A percentile compares a stretch with the other conserved stretches of the same genome.
These are phyloP conservation scores for Solanum okadae DNA, from an alignment of 257 asterid species.

Conservation along the genomic window DNA sequence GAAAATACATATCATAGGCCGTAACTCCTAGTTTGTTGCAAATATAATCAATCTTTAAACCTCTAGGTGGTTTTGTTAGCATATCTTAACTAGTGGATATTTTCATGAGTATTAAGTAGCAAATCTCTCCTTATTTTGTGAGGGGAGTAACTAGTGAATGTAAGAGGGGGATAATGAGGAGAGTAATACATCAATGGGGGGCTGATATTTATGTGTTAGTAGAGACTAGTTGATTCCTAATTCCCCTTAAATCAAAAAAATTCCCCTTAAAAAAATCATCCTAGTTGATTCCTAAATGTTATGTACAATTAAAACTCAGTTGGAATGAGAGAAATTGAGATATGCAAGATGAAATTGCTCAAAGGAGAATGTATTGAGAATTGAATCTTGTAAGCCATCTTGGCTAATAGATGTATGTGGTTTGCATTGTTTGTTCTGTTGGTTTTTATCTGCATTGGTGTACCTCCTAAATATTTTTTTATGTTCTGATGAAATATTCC, in stretches of 20 bases:
- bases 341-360: background rate
- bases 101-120: background rate
- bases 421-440: background rate
- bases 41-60: background rate
- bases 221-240: background rate
- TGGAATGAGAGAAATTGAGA: background rate
- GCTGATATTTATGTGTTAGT: background rate
- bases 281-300: background rate
- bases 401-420: background rate
- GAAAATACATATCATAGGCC: background rate
- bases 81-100: background rate
- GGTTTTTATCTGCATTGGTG: background rate
- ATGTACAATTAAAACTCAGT: background rate
- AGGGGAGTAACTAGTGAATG: background rate
- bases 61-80: background rate
- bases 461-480: background rate
- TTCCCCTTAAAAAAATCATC: background rate
- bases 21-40: background rate
- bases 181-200: background rate
- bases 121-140: background rate
- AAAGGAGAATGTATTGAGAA: background rate
- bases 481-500: background rate
- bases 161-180: background rate
- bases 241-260: background rate
- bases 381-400: background rate